Percentiles rank a stretch among this genome's conserved stretches.
Conservation (phyloP, 176 grass and related monocot species). For the Zizania latifolia region DNA sequence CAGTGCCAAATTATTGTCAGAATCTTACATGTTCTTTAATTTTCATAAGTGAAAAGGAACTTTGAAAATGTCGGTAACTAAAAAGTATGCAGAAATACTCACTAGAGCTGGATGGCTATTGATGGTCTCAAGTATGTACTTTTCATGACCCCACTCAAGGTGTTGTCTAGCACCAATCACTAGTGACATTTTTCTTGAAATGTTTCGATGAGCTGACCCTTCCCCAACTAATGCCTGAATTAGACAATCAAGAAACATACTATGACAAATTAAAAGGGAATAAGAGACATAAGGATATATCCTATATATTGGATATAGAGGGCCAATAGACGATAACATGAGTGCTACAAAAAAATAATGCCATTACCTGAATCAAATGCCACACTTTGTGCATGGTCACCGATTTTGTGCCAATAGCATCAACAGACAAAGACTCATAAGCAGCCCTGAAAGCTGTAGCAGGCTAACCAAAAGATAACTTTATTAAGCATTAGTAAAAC, state of each 20-base stretch:
- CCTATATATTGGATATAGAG: neutral
- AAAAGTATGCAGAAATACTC: constrained; percentile 28
- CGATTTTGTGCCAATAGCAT: constrained; percentile 59
- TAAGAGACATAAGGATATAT: constrained; percentile 10
- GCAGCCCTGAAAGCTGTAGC: constrained; percentile 69
- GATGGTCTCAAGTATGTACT: constrained; percentile 91
- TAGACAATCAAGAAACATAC: constrained; percentile 16
- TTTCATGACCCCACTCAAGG: constrained; percentile 98
- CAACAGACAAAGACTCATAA: constrained; percentile 73
- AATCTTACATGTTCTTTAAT: constrained; percentile 17
- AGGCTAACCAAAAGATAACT: constrained; percentile 54
- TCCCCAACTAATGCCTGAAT: constrained; percentile 90
- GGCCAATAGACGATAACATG: neutral
- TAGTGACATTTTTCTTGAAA: constrained; percentile 78
- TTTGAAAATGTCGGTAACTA: constrained; percentile 13
- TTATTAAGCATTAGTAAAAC: constrained; percentile 23
- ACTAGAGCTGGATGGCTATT: constrained; percentile 72
- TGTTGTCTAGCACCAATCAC: constrained; percentile 78
- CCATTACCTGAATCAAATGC: constrained; percentile 81
- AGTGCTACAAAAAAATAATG: neutral
- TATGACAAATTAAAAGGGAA: neutral
- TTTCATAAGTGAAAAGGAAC: constrained; percentile 5
- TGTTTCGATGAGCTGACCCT: constrained; percentile 40
- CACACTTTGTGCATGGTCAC: constrained; percentile 97
- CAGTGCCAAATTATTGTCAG: constrained; percentile 10